Base-by-base conservation (phyloP, 495 filamentous ascomycete genomes). In the Xylaria venustula region DNA sequence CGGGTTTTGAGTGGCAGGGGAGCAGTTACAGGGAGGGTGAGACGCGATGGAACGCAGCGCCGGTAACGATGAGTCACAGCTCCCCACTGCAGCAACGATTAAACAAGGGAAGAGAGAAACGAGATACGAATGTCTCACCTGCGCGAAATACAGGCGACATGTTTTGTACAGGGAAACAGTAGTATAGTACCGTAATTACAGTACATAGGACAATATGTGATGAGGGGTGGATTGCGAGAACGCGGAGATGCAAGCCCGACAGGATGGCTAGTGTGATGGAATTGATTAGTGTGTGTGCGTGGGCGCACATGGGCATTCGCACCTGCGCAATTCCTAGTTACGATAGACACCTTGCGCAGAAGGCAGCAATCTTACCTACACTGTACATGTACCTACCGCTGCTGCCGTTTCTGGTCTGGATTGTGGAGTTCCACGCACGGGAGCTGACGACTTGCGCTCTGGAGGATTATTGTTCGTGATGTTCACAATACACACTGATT, bases 121-220 rank as follows among this genome's bases (percentile, higher is more conserved):
- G 30, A 60, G 58, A 28, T 22, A 20, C 12, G 62, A 66, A 71
- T 71, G 15, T 55, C 52, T 55, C 19, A 44, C 19, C n/a, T 44
- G 14, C 37, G 19, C 42, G 19, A 20, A 45, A 45, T 45, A 45
- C 17, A 7, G 3, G 17, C 15, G 7, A 41, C 15, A 41, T 14
- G 14, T 48, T 55, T 28, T 25, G 8, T 44, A 40, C 45, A 22
- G 8, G 45, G 28, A 26, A 58, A 34, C 30, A 34, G 30, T 34
- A 34, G 30, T 34, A 34, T 34, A 5, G 30, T 34, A 34, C 5
- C 11, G 30, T 34, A 34, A 11, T 15, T n/a, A n/a, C n/a, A n/a
- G n/a, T n/a, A n/a, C n/a, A n/a, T n/a, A n/a, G n/a, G n/a, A n/a
- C n/a, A n/a, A n/a, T 28, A 52, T 19, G 23, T n/a, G 7, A 30